Evolutionary conservation across 257 asterid species (phyloP).

Genomic region (Gentiana dahurica): DNA sequence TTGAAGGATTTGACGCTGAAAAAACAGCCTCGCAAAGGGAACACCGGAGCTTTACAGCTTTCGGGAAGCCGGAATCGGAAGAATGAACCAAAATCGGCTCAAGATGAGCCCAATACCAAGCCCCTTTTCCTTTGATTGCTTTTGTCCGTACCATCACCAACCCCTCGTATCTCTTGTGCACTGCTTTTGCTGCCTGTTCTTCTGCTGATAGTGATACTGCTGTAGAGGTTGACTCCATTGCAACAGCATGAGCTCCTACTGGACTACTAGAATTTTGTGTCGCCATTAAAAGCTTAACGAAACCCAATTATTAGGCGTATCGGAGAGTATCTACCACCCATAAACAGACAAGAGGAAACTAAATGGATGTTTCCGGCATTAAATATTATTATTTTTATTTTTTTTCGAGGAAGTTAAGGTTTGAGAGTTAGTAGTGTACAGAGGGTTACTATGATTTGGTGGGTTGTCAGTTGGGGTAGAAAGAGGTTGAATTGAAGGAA

Average conservation of each 20-base stretch:
- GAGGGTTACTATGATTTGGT: neutral
- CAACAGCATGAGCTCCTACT: slow-evolving; percentile 7
- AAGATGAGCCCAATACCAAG: slow-evolving; percentile 98
- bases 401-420: neutral
- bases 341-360: too few species aligned
- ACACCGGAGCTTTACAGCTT: slow-evolving; percentile 88
- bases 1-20: slow-evolving; percentile 94
- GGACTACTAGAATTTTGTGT: slow-evolving; percentile 28
- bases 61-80: slow-evolving; percentile 70
- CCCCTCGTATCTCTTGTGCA: slow-evolving; percentile 83
- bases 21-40: slow-evolving; percentile 85
- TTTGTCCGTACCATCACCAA: slow-evolving; percentile 72
- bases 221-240: slow-evolving; percentile 19
- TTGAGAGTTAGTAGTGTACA: neutral
- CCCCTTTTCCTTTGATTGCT: slow-evolving; percentile 94
- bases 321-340: neutral
- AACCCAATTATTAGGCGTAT: neutral
- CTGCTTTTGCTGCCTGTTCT: slow-evolving; percentile 66
- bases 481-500: too few species aligned
- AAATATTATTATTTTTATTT: slow-evolving; percentile 1
- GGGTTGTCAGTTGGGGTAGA: too few species aligned
- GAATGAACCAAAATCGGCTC: slow-evolving; percentile 81
- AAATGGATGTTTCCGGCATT: neutral
- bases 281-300: slow-evolving; percentile 27
- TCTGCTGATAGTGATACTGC: slow-evolving; percentile 26